These are phyloP conservation scores for Candida jianshihensis DNA, from an alignment of 805 yeast genomes.

Conservation along the genomic window DNA sequence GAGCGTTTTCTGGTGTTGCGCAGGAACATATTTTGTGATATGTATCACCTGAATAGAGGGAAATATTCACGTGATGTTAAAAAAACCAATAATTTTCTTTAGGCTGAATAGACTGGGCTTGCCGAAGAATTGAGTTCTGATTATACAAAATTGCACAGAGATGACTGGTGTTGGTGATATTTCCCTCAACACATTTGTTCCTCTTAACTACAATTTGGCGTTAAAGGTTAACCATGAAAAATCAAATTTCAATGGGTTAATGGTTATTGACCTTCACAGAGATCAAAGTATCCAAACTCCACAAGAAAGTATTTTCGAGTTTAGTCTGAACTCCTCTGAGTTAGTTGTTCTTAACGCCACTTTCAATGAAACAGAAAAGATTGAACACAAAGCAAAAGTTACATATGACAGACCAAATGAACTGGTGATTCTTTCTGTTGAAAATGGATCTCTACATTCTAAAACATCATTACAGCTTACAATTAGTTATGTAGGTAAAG, in stretches of 20 bases:
- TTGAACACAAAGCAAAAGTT: conserved; percentile 30
- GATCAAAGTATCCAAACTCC: conserved; percentile 6
- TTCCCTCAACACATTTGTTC: conserved; percentile 18
- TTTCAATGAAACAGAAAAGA: not conserved
- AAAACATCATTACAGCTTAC: conserved; percentile 6
- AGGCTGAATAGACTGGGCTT: too few relatives aligned
- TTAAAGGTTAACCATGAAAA: conserved; percentile 35
- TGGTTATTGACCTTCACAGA: conserved; percentile 22
- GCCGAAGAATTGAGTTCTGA: too few relatives aligned
- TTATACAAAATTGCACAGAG: not conserved
- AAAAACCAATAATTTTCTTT: too few relatives aligned
- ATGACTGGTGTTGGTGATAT: not conserved
- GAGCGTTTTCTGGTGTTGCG: too few relatives aligned
- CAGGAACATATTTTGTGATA: too few relatives aligned
- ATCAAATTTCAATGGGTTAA: conserved; percentile 41
- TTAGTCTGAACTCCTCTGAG: conserved; percentile 30
- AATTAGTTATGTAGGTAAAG: conserved; percentile 43
- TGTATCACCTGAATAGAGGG: too few relatives aligned
- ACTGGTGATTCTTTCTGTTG: conserved; percentile 4
- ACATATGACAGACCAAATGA: conserved; percentile 24
- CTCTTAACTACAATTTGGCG: conserved; percentile 30
- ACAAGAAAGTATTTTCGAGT: conserved; percentile 14
- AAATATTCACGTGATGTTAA: too few relatives aligned
- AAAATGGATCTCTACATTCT: not conserved
- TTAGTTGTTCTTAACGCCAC: conserved; percentile 20